Percentiles rank a stretch among this genome's conserved stretches.
Conservation (phyloP, 1,284 basidiomycete genomes). For the Vanrija humicola region DNA sequence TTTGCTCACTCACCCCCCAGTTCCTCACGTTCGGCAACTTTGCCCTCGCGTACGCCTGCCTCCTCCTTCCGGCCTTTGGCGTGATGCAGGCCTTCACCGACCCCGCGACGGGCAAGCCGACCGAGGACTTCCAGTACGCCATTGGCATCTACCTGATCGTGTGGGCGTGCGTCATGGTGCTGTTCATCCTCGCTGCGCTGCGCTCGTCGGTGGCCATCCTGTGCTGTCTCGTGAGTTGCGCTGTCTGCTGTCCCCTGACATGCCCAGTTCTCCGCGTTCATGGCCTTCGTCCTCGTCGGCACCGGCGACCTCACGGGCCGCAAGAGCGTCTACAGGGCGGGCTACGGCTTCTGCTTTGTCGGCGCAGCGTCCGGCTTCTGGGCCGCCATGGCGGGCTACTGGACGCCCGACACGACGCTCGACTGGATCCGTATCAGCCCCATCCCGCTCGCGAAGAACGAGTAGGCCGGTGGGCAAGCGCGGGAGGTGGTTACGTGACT, state of each 20-base stretch:
- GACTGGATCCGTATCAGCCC: not conserved
- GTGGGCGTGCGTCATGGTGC: not conserved
- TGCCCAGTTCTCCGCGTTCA: not conserved
- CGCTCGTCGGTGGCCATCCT: not conserved
- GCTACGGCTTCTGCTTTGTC: not conserved
- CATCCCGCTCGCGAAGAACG: not conserved
- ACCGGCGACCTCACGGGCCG: not conserved
- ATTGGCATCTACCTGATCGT: not conserved
- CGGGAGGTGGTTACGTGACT: no score
- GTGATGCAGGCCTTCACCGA: conserved; percentile 9
- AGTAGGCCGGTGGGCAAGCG: not conserved
- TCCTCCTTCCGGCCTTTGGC: conserved; percentile 9
- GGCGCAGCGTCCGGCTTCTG: not conserved
- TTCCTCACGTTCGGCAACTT: conserved; percentile 16
- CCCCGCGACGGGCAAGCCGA: not conserved
- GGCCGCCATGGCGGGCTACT: not conserved
- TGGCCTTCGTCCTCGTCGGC: not conserved
- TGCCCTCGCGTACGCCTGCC: conserved; percentile 8
- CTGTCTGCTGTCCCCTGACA: no score
- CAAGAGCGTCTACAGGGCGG: not conserved
- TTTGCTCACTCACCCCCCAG: no score
- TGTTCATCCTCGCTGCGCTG: not conserved
- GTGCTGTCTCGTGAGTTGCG: no score
- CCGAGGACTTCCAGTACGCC: no score
- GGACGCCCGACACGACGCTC: not conserved